phyloP scores from a whole-genome alignment of 306 rosid species.

The Gastrolobium villosum region DNA sequence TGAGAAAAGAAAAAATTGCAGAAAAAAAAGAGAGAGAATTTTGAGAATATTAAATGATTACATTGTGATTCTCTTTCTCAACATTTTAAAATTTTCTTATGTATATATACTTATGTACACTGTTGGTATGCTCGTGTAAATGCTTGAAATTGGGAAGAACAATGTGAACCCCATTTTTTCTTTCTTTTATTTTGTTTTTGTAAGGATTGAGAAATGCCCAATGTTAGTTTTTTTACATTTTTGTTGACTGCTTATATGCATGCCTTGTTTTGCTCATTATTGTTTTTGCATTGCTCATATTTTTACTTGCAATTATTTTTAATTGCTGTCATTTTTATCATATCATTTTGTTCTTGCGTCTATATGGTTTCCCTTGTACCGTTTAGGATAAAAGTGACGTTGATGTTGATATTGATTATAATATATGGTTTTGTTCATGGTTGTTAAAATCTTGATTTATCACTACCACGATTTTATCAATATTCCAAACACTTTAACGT shows the following conservation, averaged over 20 bases:
- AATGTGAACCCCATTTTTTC: not conserved
- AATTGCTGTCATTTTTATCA: too few relatives aligned
- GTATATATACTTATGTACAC: not conserved
- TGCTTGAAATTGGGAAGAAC: not conserved
- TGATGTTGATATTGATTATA: too few relatives aligned
- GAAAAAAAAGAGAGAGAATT: not conserved
- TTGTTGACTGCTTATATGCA: not conserved
- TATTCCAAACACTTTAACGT: too few relatives aligned
- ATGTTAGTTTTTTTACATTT: not conserved
- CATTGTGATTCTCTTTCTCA: not conserved
- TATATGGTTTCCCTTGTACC: too few relatives aligned
- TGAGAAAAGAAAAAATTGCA: not conserved
- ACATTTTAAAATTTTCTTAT: not conserved
- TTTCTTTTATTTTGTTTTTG: not conserved
- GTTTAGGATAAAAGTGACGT: too few relatives aligned
- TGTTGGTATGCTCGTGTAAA: not conserved
- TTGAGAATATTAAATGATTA: not conserved
- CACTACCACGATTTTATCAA: too few relatives aligned
- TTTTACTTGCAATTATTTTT: too few relatives aligned
- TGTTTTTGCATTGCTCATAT: too few relatives aligned
- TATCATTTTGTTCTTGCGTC: too few relatives aligned
- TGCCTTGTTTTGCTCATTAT: not conserved
- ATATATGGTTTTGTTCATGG: too few relatives aligned
- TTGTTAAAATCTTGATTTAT: too few relatives aligned
- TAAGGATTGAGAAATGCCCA: not conserved